phyloP scores from a whole-genome alignment of 768 basidiomycete genomes.

The Phylloporus sp. region DNA sequence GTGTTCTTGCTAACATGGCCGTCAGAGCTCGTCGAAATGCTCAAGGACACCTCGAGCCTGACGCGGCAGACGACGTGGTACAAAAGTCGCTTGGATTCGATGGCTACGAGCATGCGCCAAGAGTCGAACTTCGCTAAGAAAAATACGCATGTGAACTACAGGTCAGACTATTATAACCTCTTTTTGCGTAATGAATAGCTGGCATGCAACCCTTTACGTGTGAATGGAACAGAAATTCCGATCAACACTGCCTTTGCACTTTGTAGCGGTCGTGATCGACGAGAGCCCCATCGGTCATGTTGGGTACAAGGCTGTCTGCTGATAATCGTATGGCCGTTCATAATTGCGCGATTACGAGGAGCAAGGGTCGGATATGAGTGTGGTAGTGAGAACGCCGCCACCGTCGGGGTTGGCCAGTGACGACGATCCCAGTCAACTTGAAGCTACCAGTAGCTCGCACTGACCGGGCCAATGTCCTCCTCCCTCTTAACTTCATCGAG shows the following conservation, averaged over 20 bases:
- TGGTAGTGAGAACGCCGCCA: conserved; percentile 2
- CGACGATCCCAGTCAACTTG: conserved; percentile 10
- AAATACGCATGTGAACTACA: too few relatives aligned
- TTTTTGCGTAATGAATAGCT: not conserved
- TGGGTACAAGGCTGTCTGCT: not conserved
- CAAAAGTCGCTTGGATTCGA: conserved; percentile 79
- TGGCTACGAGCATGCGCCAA: conserved; percentile 48
- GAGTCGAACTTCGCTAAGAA: conserved; percentile 21
- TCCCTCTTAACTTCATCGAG: conserved; percentile 24
- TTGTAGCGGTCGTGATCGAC: not conserved
- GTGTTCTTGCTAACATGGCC: not conserved
- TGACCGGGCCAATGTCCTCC: conserved; percentile 11
- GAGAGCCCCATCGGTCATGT: not conserved
- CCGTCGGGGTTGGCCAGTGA: not conserved
- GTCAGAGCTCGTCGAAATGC: conserved; percentile 80
- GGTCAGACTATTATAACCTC: not conserved
- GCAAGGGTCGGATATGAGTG: not conserved
- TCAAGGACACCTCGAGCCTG: conserved; percentile 85
- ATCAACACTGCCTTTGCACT: not conserved
- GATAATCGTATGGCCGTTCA: not conserved
- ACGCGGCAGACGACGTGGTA: conserved; percentile 76
- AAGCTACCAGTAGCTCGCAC: not conserved
- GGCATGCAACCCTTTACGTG: too few relatives aligned
- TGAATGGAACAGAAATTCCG: not conserved
- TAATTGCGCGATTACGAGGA: not conserved